Evolutionary conservation across 805 yeast species (phyloP).

Genomic region (Cyberlindnera euphorbiiphila): DNA sequence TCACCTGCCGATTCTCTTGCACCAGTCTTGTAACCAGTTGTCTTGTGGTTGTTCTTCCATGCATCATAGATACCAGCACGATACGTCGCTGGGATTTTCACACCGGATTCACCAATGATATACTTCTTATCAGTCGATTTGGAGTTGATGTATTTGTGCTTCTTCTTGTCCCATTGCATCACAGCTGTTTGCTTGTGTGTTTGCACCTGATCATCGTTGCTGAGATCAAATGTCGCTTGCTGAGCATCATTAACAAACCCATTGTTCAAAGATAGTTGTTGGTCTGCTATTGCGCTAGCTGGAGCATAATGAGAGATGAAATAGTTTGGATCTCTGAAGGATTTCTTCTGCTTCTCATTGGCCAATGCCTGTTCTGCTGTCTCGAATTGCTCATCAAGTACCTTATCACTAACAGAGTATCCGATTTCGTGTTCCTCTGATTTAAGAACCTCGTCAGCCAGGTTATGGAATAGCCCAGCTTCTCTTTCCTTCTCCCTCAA

Average conservation of each 20-base stretch:
- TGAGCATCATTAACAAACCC: constrained; percentile 83
- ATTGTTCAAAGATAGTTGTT: constrained; percentile 49
- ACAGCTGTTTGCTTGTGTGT: constrained; percentile 62
- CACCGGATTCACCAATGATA: constrained; percentile 94
- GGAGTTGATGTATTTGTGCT: constrained; percentile 81
- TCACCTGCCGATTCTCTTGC: constrained; percentile 41
- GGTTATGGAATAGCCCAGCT: constrained; percentile 67
- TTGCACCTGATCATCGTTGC: constrained; percentile 69
- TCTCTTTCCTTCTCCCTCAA: constrained; percentile 67
- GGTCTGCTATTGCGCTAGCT: constrained; percentile 74
- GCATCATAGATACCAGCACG: constrained; percentile 88
- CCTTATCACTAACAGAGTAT: constrained; percentile 40
- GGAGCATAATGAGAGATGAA: constrained; percentile 92
- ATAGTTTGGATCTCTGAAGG: constrained; percentile 72
- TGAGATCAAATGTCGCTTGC: constrained; percentile 82
- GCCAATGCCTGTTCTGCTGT: constrained; percentile 35
- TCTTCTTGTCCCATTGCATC: constrained; percentile 90
- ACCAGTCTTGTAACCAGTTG: constrained; percentile 52
- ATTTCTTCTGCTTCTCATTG: constrained; percentile 33
- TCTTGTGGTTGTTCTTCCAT: constrained; percentile 76
- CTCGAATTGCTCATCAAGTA: constrained; percentile 36
- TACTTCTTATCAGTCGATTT: constrained; percentile 78
- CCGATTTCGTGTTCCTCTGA: constrained; percentile 48
- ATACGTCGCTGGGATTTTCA: constrained; percentile 84
- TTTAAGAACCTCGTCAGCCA: constrained; percentile 70